Conservation (phyloP, 305 asterid genomes). For the Caryopteris hybrid region DNA sequence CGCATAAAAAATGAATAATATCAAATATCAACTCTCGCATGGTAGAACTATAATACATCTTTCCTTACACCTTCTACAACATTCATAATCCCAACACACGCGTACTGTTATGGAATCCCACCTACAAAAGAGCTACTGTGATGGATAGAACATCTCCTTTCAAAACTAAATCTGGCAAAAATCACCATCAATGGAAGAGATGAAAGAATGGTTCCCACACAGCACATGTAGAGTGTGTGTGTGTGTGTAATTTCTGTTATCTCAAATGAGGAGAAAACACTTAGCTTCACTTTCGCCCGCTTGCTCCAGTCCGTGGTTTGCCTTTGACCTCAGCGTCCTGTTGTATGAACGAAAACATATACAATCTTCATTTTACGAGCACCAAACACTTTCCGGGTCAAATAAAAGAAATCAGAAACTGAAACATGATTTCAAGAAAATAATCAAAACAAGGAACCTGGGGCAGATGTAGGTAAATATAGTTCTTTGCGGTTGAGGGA, state of each 20-base stretch:
- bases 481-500: conserved; percentile 76
- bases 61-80: not conserved
- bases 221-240: conserved; percentile 9
- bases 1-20: too few species aligned
- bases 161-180: not conserved
- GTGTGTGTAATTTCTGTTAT: not conserved
- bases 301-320: conserved; percentile 61
- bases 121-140: not conserved
- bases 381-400: not conserved
- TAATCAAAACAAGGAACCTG: conserved; percentile 42
- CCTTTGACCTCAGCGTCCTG: conserved; percentile 90
- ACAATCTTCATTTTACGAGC: not conserved
- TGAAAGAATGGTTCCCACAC: not conserved
- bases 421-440: not conserved
- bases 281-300: conserved; percentile 63
- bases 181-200: not conserved
- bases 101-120: not conserved
- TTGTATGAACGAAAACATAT: not conserved
- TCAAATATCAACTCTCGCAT: too few species aligned
- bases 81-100: too few species aligned
- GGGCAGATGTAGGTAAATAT: conserved; percentile 67
- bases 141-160: not conserved
- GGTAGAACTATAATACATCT: not conserved
- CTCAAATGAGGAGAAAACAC: not conserved
- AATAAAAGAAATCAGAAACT: not conserved